Base-by-base conservation (phyloP, 148 eudicot species). In the Tetragonia tetragonoides region DNA sequence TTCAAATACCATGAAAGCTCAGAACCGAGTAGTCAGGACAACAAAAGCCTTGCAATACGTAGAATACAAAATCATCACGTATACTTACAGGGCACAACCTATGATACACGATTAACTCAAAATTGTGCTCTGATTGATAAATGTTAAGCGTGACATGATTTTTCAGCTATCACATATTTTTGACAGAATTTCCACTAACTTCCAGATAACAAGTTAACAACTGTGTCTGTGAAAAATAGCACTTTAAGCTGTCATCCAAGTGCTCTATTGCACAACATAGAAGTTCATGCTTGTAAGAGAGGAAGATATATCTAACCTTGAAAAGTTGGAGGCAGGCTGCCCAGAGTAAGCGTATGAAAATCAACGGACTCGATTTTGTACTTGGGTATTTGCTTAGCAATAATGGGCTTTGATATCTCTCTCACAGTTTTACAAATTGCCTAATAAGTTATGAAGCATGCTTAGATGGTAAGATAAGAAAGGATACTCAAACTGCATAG, bases 361-460 rank as follows among this genome's bases (percentile, higher is more conserved):
- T 92, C 91, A 51, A 95, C 94, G 8, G 97, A 85, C 41, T 92
- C 88, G 65, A 95, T 88, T 78, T 95, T 91, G 81, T 92, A 95
- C 66, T 92, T 88, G 0, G 97, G 97, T 78, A 95, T 95, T 78
- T 95, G 94, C 85, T 95, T 97, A 46, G 90, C 95, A 67, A 95
- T 91, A 67, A 92, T 90, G 80, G 94, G 91, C 64, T 77, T 84
- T 47, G 91, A 90, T 77, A 91, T 88, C 18, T 81, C 84, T 87
- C 82, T 91, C 47, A 82, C 96, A 68, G 88, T 88, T 80, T 91
- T 92, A 85, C 98, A 95, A 60, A 95, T 91, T 74, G 98, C 97
- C 98, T 95, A 81, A 24, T 53, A 28, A 28, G n/a, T 42, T 9
- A 41, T 12, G 54, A 56, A 14, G 15, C 10, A 44, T 23, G 24